Percentiles rank a stretch among this genome's conserved stretches.
Evolutionary conservation across 2,329 filamentous ascomycete species (phyloP).

Genomic region (Trichocomaceae sp.): DNA sequence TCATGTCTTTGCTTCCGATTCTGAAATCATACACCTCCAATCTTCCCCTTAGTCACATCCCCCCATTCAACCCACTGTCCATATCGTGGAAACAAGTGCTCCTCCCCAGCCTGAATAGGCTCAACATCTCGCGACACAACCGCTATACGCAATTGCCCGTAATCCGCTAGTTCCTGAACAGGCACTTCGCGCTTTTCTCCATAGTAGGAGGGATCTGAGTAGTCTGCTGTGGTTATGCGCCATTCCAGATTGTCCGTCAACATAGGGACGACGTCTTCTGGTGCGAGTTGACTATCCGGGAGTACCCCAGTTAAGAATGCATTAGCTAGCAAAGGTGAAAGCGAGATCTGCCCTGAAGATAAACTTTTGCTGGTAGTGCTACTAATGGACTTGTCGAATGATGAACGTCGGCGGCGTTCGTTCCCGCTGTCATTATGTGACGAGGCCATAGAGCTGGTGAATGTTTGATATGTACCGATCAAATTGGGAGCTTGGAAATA

Average conservation of each 20-base stretch:
- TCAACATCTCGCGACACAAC: conserved; percentile 17
- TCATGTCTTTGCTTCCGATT: background rate
- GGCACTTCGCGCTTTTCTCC: conserved; percentile 14
- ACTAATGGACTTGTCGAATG: background rate
- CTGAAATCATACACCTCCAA: conserved; percentile 5
- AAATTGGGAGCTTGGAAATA: conserved; percentile 48
- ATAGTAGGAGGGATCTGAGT: background rate
- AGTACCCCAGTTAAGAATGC: conserved; percentile 9
- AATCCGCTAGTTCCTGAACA: conserved; percentile 14
- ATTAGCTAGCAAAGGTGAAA: conserved; percentile 17
- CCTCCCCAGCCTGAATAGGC: conserved; percentile 13
- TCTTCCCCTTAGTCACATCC: conserved; percentile 12
- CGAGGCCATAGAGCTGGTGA: conserved; percentile 23
- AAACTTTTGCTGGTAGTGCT: background rate
- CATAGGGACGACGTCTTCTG: conserved; percentile 14
- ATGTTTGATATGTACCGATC: conserved; percentile 56
- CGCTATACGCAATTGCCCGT: conserved; percentile 12
- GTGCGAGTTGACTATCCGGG: conserved; percentile 11
- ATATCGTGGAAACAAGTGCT: conserved; percentile 19
- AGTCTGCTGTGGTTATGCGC: conserved; percentile 15
- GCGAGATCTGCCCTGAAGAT: conserved; percentile 13
- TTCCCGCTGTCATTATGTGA: too few species aligned
- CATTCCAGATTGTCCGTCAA: conserved; percentile 18
- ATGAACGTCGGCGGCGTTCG: background rate
- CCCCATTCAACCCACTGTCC: conserved; percentile 16